Percentiles rank a stretch among this genome's conserved stretches.
Evolutionary conservation across 176 grass and related monocot species (phyloP).

Genomic region (Canna indica): DNA sequence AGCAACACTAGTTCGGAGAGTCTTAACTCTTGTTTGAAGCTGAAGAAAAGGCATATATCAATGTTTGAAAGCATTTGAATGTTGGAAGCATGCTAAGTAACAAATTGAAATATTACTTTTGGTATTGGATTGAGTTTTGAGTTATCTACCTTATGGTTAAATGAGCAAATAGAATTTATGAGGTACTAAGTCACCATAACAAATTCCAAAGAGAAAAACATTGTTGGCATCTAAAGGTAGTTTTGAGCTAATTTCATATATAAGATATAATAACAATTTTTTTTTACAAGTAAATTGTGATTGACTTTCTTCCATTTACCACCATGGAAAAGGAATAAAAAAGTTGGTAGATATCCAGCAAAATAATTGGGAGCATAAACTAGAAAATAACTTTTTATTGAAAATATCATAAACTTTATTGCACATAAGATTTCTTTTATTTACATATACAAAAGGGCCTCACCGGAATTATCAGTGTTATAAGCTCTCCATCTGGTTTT

Average conservation of each 20-base stretch:
- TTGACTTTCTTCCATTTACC: neutral
- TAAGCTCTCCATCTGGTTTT: constrained; percentile 84
- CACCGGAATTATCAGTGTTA: constrained; percentile 84
- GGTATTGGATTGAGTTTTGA: neutral
- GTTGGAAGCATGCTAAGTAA: neutral
- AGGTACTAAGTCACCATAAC: neutral
- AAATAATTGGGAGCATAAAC: neutral
- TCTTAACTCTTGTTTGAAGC: constrained; percentile 48
- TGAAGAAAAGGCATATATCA: constrained; percentile 6
- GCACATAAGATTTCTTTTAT: too few relatives aligned
- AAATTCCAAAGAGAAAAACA: neutral
- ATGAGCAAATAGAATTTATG: too few relatives aligned
- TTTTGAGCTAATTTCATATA: neutral
- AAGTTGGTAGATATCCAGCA: neutral
- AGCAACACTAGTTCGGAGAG: constrained; percentile 29
- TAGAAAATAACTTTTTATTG: neutral
- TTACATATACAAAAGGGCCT: neutral
- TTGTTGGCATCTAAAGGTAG: neutral
- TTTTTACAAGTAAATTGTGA: neutral
- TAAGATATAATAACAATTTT: neutral
- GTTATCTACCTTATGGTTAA: too few relatives aligned
- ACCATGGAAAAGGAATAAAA: neutral
- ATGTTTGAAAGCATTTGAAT: neutral
- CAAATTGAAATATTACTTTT: neutral
- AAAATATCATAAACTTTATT: neutral